Evolutionary conservation across 495 filamentous ascomycete genomes (phyloP).

Genomic region (Penicillium silybi): DNA sequence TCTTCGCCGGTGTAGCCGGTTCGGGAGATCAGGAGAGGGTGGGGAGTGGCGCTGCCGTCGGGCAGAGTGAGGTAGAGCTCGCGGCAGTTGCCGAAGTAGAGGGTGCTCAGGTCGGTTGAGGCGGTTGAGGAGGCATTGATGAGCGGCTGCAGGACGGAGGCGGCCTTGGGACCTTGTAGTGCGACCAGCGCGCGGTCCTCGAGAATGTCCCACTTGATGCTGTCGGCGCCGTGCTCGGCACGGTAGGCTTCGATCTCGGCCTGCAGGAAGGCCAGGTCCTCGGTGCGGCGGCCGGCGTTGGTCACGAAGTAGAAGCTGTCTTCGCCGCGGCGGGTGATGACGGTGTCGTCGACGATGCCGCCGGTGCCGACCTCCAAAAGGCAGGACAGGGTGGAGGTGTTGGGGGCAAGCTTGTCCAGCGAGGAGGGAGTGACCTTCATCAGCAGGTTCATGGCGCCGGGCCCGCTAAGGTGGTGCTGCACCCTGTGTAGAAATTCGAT

Average conservation of each 20-base stretch:
- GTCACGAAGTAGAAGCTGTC: slow-evolving; percentile 87
- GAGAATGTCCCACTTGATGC: slow-evolving; percentile 68
- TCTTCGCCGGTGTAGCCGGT: slow-evolving; percentile 97
- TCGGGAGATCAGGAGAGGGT: slow-evolving; percentile 71
- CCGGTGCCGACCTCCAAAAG: slow-evolving; percentile 74
- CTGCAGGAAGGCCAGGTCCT: slow-evolving; percentile 73
- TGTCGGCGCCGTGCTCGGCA: slow-evolving; percentile 38
- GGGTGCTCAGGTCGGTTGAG: slow-evolving; percentile 54
- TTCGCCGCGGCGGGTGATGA: slow-evolving; percentile 70
- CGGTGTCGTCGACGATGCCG: slow-evolving; percentile 89
- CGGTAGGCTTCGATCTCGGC: slow-evolving; percentile 57
- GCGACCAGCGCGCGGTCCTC: slow-evolving; percentile 68
- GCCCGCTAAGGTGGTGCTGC: slow-evolving; percentile 69
- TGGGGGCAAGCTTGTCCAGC: slow-evolving; percentile 49
- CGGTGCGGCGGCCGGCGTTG: slow-evolving; percentile 87
- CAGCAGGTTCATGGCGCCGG: slow-evolving; percentile 72
- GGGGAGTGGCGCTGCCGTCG: slow-evolving; percentile 37
- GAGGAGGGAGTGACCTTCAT: slow-evolving; percentile 74
- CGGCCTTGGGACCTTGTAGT: slow-evolving; percentile 79
- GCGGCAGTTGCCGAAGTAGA: slow-evolving; percentile 78
- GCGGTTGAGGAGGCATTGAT: slow-evolving; percentile 34
- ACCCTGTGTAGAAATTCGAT: slow-evolving; percentile 43
- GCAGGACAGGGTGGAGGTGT: slow-evolving; percentile 74
- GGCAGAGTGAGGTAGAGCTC: slow-evolving; percentile 50
- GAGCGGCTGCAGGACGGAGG: slow-evolving; percentile 58